Conservation (phyloP, 1,284 basidiomycete species). For the Trichosporon coremiiforme region DNA sequence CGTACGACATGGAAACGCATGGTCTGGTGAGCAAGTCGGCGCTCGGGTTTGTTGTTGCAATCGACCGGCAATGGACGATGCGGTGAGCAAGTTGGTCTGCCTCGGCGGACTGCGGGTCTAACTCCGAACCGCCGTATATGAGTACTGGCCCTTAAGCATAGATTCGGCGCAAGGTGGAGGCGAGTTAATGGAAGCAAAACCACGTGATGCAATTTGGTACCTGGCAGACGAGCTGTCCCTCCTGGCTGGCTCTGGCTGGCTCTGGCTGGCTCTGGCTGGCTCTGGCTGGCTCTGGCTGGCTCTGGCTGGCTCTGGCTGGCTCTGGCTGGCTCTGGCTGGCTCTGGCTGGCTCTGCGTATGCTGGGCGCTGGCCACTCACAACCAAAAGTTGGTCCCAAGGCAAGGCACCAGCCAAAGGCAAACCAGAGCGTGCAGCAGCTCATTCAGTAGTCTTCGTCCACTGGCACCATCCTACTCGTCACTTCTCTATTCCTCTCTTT, state of each 20-base stretch:
- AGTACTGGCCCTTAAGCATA: neutral
- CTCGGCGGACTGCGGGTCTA: neutral
- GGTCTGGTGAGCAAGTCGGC: slow-evolving; percentile 2
- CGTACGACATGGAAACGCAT: slow-evolving; percentile 54
- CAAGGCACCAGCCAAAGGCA: neutral
- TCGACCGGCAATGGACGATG: neutral
- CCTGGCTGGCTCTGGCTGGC: too few species aligned
- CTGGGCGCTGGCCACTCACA: neutral
- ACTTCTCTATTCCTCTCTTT: slow-evolving; percentile 12
- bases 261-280: too few species aligned
- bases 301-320: too few species aligned
- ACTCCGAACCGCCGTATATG: slow-evolving; percentile 16
- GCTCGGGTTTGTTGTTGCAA: neutral
- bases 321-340: too few species aligned
- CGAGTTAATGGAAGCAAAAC: slow-evolving; percentile 12
- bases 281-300: too few species aligned
- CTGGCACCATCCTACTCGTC: slow-evolving; percentile 17
- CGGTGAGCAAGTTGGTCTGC: neutral
- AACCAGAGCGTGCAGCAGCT: neutral
- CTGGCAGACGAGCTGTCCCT: slow-evolving; percentile 13
- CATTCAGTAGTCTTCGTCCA: neutral
- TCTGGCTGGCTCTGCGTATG: too few species aligned
- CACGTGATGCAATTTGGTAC: slow-evolving; percentile 2
- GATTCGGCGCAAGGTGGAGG: neutral
- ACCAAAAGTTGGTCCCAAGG: slow-evolving; percentile 14